Evolutionary conservation across 306 rosid species (phyloP), one percentile per base, ranked within the genome.

Genomic region (Morella rubra): DNA sequence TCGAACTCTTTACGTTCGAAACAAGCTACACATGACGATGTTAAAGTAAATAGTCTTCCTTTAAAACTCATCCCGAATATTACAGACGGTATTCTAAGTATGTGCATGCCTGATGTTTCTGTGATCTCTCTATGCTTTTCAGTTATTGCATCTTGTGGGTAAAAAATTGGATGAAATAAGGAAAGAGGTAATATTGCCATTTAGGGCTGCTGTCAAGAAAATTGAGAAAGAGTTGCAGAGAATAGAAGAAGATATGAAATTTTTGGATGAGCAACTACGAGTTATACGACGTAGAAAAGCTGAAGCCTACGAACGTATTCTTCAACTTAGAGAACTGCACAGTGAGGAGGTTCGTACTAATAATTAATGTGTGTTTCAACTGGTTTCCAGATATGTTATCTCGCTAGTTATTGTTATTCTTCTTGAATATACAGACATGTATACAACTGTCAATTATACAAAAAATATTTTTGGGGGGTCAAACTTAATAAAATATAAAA

Each of bases 1-100:
- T 52, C 75, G 75, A 71, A 18, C 62, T 77, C 85, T 64, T 59
- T 82, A 11, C 76, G 82, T 15, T 77, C 79, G 18, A 81, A 74
- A 40, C 71, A 77, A 69, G 67, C 54, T 45, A 60, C 81, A 3
- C 62, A 24, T 50, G 75, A 74, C 15, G 54, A 81, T 77, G 27
- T 74, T 40, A 54, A 74, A 66, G 82, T 80, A 76, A 59, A 56
- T 37, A 16, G 14, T 37, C n/a, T n/a, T n/a, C 37, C 15, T 22
- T 27, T 51, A 42, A 22, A 49, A 12, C n/a, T 42, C 32, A 40
- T 67, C 12, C 19, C 14, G 7, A 68, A 19, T 19, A 3, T 56
- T 20, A 58, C 14, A 22, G 19, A 24, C 27, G 1, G 27, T 24
- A 24, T 24, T 24, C 27, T 12, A 51, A 13, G 15, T 15, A n/a